Evolutionary conservation across 495 filamentous ascomycete species (phyloP), one percentile per base, ranked within the genome.

Genomic region (Sordaria brevicollis): DNA sequence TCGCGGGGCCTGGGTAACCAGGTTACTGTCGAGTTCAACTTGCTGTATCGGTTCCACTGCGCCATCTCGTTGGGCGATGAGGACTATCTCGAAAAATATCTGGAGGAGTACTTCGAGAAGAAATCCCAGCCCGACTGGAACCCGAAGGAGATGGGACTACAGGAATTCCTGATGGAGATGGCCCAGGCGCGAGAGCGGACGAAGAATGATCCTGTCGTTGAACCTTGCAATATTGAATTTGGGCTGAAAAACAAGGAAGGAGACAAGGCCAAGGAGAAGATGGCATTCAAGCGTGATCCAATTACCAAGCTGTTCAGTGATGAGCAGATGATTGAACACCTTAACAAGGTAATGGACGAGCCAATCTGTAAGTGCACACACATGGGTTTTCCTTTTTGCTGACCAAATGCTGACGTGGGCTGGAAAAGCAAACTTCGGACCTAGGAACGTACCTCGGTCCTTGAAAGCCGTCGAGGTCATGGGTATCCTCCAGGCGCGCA

Each of bases 1-100:
- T 80, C 81, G 49, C 92, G 90, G 89, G 92, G 91, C 66, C 77
- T 83, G 49, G 91, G 91, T 65, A 93, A 93, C 73, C 89, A 92
- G 73, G 89, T 91, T 11, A 90, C 88, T n/a, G 89, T 87, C 21
- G 91, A 93, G 76, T 93, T 93, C 79, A 82, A 92, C 86, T 72
- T 87, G 34, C 72, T 93, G 35, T 93, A 93, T 74, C 83, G 91
- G 41, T 93, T 89, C 87, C 91, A 93, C 78, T 89, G 87, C 2
- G 86, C 84, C 66, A 85, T 91, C 68, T 90, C 87, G 10, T 77
- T 85, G 67, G 83, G 85, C 57, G 91, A 93, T 69, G 87, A 91
- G 71, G 80, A 86, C 34, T 79, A 88, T 67, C 88, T 89, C 2
- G 82, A 89, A 72, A 78, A 86, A 33, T 78, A 87, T 66, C 89